Base-by-base conservation (phyloP, 176 grass and related monocot genomes). In the Pontederia paniculata region DNA sequence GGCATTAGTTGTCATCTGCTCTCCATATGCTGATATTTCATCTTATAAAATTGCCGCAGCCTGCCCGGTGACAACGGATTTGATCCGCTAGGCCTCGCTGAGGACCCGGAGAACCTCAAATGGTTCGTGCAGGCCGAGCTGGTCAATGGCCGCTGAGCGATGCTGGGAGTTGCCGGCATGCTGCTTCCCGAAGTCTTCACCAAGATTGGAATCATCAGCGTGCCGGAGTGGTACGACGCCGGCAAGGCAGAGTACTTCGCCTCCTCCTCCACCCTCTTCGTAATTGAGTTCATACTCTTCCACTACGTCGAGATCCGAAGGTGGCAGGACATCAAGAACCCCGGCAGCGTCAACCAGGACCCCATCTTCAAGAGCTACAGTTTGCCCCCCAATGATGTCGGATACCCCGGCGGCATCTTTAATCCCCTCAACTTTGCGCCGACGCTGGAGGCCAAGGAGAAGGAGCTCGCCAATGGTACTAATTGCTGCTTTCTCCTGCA, bases 61-160 rank as follows among this genome's bases (percentile, higher is more conserved):
- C 14, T 88, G 19, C 54, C 84, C 0, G 81, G 80, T 8, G 84
- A 95, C 89, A 95, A 88, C 11, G 78, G 84, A 0, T 95, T 95
- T 56, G 81, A 95, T 66, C 89, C 89, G 1, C 61, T 95, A 10
- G 81, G 75, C 2, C 78, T 95, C 42, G 89, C 81, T 7, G 89
- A 77, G 71, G 89, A 95, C 69, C 81, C 84, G n/a, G 81, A 95
- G 71, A 84, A 85, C 89, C 76, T 89, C 56, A 75, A 28, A 73
- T 89, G 89, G 84, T 95, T 72, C 58, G 84, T 95, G 67, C 84
- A 95, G 70, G 84, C 84, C 52, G 81, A 95, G 81, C 89, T 85
- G 9, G 81, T 85, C 72, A 88, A 89, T 23, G 73, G 84, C 21
- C 80, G 89, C 42, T 89, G 89, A 84, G 89, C 89, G 21, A 95